phyloP scores from a whole-genome alignment of 2,329 filamentous ascomycete species.

The Aspergillus uvarum region DNA sequence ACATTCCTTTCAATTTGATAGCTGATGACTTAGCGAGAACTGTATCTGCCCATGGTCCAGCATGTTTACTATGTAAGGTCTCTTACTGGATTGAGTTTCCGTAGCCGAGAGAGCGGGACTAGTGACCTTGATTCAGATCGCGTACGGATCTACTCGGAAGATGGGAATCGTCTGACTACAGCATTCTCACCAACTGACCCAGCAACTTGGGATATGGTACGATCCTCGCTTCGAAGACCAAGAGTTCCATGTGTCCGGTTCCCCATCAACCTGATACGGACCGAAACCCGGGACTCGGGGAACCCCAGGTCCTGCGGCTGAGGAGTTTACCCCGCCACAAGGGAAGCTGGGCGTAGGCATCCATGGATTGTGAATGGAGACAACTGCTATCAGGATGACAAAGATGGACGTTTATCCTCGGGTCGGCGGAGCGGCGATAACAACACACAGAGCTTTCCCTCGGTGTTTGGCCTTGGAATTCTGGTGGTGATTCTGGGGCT shows the following conservation, averaged over 20 bases:
- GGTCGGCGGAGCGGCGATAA: constrained; percentile 22
- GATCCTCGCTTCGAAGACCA: background rate
- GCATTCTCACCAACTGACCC: background rate
- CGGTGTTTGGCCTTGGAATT: background rate
- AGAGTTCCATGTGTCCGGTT: background rate
- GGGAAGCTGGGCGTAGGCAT: background rate
- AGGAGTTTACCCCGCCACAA: background rate
- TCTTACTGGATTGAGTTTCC: background rate
- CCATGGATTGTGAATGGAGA: background rate
- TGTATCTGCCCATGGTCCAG: background rate
- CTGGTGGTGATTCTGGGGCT: background rate
- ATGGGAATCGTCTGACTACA: background rate
- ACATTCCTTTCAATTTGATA: background rate
- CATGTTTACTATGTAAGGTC: background rate
- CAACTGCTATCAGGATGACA: no score
- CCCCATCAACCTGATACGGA: background rate
- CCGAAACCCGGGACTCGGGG: background rate
- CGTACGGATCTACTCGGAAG: background rate
- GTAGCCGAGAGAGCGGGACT: background rate
- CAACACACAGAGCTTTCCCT: background rate
- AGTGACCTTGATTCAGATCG: background rate
- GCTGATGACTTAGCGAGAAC: background rate
- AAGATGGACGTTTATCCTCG: constrained; percentile 1
- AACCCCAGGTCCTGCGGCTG: background rate
- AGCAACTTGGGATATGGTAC: background rate